A percentile compares a stretch with the other conserved stretches of the same genome.
These are phyloP conservation scores for Barbarea vulgaris DNA, from an alignment of 345 rosid species.

Conservation along the genomic window DNA sequence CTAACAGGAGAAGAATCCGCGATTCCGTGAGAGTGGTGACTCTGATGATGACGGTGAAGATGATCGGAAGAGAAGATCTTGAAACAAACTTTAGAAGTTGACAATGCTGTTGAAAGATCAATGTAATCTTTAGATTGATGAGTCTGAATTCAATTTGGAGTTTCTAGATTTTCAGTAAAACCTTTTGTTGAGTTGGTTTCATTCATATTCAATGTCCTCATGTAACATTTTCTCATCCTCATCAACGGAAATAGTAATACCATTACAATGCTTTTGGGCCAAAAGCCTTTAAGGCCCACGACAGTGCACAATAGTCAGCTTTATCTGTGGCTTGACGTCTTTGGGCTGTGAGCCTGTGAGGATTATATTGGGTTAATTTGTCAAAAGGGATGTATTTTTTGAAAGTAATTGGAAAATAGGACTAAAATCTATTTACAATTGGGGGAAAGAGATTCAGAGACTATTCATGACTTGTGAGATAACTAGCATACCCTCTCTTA, in stretches of 20 bases:
- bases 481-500: too few relatives aligned
- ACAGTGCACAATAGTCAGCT: background rate
- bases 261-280: background rate
- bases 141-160: slow-evolving; percentile 20
- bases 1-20: slow-evolving; percentile 95
- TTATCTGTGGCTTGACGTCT: background rate
- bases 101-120: slow-evolving; percentile 17
- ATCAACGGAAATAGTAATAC: slow-evolving; percentile 1
- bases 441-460: too few relatives aligned
- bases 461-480: too few relatives aligned
- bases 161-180: slow-evolving; percentile 21
- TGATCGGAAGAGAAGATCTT: slow-evolving; percentile 59
- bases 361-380: too few relatives aligned
- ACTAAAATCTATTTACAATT: too few relatives aligned
- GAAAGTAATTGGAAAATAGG: too few relatives aligned
- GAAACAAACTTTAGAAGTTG: slow-evolving; percentile 21
- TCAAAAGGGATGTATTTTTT: too few relatives aligned
- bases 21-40: slow-evolving; percentile 94
- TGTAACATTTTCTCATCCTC: background rate
- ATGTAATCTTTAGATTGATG: slow-evolving; percentile 32
- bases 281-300: background rate
- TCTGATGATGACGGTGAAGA: slow-evolving; percentile 96
- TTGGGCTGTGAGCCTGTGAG: background rate
- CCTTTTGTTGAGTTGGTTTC: background rate
- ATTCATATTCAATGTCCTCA: background rate